Conservation (phyloP, 306 rosid species). For the Begonia masoniana region DNA sequence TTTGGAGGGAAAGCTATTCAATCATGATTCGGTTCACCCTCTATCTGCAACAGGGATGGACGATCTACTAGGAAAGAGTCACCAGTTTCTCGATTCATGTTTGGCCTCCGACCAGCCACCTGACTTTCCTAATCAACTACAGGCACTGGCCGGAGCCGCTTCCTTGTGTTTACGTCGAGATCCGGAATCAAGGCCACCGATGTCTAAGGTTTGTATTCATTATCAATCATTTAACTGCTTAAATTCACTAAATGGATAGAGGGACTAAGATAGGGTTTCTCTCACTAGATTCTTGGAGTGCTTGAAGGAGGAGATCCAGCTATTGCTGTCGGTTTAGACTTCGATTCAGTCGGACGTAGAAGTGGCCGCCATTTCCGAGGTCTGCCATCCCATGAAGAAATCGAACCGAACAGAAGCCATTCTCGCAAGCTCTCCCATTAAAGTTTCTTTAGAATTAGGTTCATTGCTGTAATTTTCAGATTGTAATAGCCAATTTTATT, state of each 20-base stretch:
- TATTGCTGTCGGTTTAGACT: too few species aligned
- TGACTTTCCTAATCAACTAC: constrained; percentile 48
- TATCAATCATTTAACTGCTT: not conserved
- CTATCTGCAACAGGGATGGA: constrained; percentile 39
- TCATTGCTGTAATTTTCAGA: too few species aligned
- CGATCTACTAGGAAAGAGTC: constrained; percentile 30
- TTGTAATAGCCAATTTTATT: too few species aligned
- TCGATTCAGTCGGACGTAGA: constrained; percentile 47
- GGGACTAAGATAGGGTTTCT: too few species aligned
- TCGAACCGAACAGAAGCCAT: constrained; percentile 43
- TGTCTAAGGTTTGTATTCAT: constrained; percentile 64
- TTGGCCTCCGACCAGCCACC: constrained; percentile 37
- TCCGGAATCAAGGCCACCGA: constrained; percentile 68
- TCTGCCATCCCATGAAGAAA: constrained; percentile 26
- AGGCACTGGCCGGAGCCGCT: constrained; percentile 77
- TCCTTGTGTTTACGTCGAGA: constrained; percentile 66
- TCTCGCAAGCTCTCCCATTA: constrained; percentile 69
- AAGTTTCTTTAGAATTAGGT: not conserved
- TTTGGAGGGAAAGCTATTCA: constrained; percentile 28
- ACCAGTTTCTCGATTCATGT: constrained; percentile 45
- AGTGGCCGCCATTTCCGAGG: constrained; percentile 63
- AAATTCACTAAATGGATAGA: too few species aligned
- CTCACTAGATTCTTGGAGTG: constrained; percentile 57
- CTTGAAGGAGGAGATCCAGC: constrained; percentile 70
- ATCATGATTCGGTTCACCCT: constrained; percentile 49